Conservation (phyloP, 83 land plant genomes). For the Picea mariana region DNA sequence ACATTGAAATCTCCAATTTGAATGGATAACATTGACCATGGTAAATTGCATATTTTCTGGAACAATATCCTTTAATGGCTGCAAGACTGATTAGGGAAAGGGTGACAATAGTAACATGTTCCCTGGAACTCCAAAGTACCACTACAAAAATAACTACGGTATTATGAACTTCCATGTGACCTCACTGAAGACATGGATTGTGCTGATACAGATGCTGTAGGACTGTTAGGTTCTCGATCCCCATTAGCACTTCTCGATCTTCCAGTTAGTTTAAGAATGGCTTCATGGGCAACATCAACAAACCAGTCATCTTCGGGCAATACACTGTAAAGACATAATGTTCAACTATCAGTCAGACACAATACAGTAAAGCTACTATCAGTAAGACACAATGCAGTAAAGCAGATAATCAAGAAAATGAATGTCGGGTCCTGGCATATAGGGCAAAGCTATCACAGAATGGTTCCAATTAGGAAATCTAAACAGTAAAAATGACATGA, state of each 20-base stretch:
- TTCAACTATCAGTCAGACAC: too few species aligned
- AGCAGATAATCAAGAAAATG: not conserved
- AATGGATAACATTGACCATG: not conserved
- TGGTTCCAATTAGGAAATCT: not conserved
- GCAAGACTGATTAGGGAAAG: not conserved
- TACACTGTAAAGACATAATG: conserved; percentile 41
- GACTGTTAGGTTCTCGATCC: conserved; percentile 71
- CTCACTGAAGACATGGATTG: conserved; percentile 80
- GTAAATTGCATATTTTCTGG: not conserved
- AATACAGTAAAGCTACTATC: not conserved
- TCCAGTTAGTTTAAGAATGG: conserved; percentile 62
- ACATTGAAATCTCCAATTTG: not conserved
- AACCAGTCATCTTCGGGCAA: conserved; percentile 75
- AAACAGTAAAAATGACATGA: not conserved
- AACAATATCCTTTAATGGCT: not conserved
- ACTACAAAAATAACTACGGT: not conserved
- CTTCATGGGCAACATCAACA: conserved; percentile 47
- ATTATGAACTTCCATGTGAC: conserved; percentile 85
- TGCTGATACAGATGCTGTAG: conserved; percentile 92
- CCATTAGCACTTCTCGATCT: conserved; percentile 47
- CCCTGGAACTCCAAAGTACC: not conserved
- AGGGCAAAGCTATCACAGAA: not conserved
- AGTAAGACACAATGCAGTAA: not conserved
- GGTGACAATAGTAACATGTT: not conserved
- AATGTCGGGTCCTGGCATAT: not conserved